A percentile compares a stretch with the other conserved stretches of the same genome.
phyloP scores from a whole-genome alignment of 1,284 basidiomycete genomes.

The Sanghuangporus sanghuang region DNA sequence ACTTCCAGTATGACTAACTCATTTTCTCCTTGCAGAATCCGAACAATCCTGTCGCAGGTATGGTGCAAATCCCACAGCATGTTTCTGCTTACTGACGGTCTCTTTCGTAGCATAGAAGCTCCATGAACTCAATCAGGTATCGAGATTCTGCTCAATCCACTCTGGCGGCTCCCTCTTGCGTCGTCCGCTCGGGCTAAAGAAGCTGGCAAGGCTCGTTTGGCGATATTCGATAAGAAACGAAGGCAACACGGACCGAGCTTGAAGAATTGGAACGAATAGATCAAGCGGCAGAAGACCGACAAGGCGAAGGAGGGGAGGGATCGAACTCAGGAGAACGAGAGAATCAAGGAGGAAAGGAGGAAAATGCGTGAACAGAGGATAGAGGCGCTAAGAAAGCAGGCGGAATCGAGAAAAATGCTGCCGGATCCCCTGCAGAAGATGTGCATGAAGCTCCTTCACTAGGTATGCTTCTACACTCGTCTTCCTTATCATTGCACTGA shows the following conservation, averaged over 20 bases:
- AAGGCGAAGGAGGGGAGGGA: slow-evolving; percentile 53
- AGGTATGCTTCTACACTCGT: slow-evolving; percentile 32
- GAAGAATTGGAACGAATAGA: slow-evolving; percentile 71
- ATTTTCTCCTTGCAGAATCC: slow-evolving; percentile 51
- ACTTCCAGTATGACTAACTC: slow-evolving; percentile 20
- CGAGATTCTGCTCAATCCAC: slow-evolving; percentile 79
- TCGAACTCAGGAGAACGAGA: slow-evolving; percentile 61
- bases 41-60: slow-evolving; percentile 74
- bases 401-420: slow-evolving; percentile 30
- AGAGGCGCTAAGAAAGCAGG: slow-evolving; percentile 42
- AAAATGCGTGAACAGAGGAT: slow-evolving; percentile 65
- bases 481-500: slow-evolving; percentile 1
- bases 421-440: slow-evolving; percentile 30
- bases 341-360: slow-evolving; percentile 75
- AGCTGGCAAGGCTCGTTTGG: slow-evolving; percentile 67
- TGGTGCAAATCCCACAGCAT: slow-evolving; percentile 19
- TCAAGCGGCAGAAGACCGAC: slow-evolving; percentile 70
- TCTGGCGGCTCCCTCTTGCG: slow-evolving; percentile 77
- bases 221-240: slow-evolving; percentile 74
- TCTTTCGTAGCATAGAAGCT: slow-evolving; percentile 64
- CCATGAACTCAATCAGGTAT: slow-evolving; percentile 81
- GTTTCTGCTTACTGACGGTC: not conserved
- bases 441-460: slow-evolving; percentile 37
- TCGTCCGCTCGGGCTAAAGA: slow-evolving; percentile 71
- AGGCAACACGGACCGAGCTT: slow-evolving; percentile 79